Conservation (phyloP, 192 early-diverging fungal species). For the Coemansia sp. region DNA sequence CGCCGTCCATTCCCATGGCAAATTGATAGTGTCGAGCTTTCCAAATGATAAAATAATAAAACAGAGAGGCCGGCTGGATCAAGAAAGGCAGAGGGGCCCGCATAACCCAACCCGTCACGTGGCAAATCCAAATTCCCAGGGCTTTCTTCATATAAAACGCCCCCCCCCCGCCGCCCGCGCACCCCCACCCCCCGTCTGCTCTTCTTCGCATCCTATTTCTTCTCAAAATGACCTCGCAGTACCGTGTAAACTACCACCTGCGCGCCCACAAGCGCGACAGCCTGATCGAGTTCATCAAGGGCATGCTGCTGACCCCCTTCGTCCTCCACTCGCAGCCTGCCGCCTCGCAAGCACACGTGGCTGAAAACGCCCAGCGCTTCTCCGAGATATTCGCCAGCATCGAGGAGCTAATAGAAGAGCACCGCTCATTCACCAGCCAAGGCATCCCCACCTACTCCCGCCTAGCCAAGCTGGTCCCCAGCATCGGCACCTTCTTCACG, state of each 20-base stretch:
- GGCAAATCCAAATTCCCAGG: background rate
- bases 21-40: background rate
- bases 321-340: constrained; percentile 70
- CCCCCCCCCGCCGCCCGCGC: too few species aligned
- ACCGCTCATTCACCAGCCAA: constrained; percentile 21
- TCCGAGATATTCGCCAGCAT: constrained; percentile 76
- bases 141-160: too few species aligned
- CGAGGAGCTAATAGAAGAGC: constrained; percentile 75
- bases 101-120: background rate
- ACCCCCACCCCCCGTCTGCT: too few species aligned
- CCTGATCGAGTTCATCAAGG: constrained; percentile 92
- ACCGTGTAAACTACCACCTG: constrained; percentile 56
- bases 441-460: constrained; percentile 61
- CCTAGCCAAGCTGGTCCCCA: constrained; percentile 74
- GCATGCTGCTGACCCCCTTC: constrained; percentile 81
- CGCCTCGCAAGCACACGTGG: background rate
- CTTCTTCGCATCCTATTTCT: background rate
- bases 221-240: constrained; percentile 42
- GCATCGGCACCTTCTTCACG: constrained; percentile 83
- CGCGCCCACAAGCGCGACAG: constrained; percentile 85
- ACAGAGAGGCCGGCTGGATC: background rate
- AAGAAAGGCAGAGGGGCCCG: background rate
- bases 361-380: constrained; percentile 64
- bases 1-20: background rate
- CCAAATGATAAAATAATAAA: background rate